Evolutionary conservation across 2,329 filamentous ascomycete species (phyloP).

Genomic region (Colletotrichum viniferum): DNA sequence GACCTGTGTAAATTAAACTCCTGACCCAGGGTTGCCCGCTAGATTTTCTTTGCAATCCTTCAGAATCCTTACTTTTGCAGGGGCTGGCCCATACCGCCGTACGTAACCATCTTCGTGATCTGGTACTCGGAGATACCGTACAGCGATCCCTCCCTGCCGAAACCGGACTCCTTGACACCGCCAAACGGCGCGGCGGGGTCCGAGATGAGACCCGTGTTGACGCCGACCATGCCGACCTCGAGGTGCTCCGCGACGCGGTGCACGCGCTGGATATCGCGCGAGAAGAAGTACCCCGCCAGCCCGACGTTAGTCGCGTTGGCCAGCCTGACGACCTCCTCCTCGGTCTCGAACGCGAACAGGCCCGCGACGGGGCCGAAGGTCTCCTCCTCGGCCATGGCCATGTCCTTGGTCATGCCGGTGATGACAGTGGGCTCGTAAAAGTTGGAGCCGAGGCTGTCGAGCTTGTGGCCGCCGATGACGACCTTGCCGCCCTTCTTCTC

Average conservation of each 20-base stretch:
- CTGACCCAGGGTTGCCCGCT: background rate
- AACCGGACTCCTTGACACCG: constrained; percentile 82
- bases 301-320: constrained; percentile 87
- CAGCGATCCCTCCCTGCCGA: constrained; percentile 78
- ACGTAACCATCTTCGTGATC: constrained; percentile 66
- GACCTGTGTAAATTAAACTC: background rate
- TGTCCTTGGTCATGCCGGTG: constrained; percentile 82
- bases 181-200: constrained; percentile 70
- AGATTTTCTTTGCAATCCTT: background rate
- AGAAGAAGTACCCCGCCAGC: constrained; percentile 94
- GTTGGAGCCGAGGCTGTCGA: constrained; percentile 69
- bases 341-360: constrained; percentile 85
- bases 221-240: constrained; percentile 86
- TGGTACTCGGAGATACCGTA: constrained; percentile 81
- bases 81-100: constrained; percentile 22
- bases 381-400: constrained; percentile 86
- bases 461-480: constrained; percentile 73
- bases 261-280: constrained; percentile 62
- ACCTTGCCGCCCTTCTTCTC: constrained; percentile 77
- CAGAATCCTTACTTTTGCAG: constrained; percentile 5
- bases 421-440: constrained; percentile 93
- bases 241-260: constrained; percentile 70
- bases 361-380: constrained; percentile 95
- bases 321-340: constrained; percentile 83
- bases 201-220: constrained; percentile 75